These are phyloP conservation scores for Eucalyptus curtisii DNA, from an alignment of 345 rosid species.

Conservation along the genomic window DNA sequence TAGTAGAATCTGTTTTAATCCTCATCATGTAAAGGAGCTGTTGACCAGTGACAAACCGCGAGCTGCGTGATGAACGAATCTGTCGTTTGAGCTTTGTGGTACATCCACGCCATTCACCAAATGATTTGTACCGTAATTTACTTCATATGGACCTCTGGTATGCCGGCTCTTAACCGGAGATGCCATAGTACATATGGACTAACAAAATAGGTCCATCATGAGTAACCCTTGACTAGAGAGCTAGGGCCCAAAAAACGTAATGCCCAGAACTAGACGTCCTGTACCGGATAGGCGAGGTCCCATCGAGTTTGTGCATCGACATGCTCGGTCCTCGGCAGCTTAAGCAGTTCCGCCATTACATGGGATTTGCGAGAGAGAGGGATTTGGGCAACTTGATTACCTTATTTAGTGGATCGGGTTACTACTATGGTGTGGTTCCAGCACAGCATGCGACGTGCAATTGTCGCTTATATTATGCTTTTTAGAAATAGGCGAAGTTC, in stretches of 20 bases:
- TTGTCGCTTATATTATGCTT: not conserved
- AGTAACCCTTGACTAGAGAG: not conserved
- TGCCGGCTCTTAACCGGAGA: not conserved
- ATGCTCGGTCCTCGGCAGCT: not conserved
- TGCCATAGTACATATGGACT: not conserved
- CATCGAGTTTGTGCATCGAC: not conserved
- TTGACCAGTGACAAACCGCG: not conserved
- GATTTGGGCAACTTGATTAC: not conserved
- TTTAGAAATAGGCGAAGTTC: not conserved
- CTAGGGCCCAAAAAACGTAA: not conserved
- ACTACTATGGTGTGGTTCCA: not conserved
- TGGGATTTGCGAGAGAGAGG: not conserved
- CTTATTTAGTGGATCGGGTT: not conserved
- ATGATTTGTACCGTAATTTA: not conserved
- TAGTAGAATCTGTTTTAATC: not conserved
- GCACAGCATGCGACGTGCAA: not conserved
- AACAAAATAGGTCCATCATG: not conserved
- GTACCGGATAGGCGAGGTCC: not conserved
- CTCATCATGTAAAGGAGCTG: not conserved
- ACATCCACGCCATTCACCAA: not conserved
- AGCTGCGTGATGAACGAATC: not conserved
- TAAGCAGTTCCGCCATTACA: not conserved
- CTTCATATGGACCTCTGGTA: not conserved
- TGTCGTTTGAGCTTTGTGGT: not conserved
- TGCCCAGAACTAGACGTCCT: not conserved